phyloP scores from a whole-genome alignment of 2,329 filamentous ascomycete genomes.

The Epicoccum nigrum region DNA sequence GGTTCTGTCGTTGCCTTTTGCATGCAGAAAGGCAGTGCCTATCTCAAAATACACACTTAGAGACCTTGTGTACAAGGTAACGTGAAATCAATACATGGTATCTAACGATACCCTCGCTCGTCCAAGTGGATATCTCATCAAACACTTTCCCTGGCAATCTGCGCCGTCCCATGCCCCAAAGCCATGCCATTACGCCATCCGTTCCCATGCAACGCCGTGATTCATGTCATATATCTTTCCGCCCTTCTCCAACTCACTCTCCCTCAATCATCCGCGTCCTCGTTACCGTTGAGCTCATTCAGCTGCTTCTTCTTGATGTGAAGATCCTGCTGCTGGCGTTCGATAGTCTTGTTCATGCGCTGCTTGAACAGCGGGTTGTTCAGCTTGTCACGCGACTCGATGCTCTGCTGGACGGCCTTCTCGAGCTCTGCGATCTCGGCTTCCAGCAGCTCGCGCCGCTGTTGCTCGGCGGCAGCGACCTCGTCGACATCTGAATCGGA shows the following conservation, averaged over 20 bases:
- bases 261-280: slow-evolving; percentile 20
- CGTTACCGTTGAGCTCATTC: slow-evolving; percentile 35
- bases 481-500: slow-evolving; percentile 56
- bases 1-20: too few species aligned
- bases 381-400: slow-evolving; percentile 51
- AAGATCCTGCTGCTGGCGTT: slow-evolving; percentile 54
- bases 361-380: slow-evolving; percentile 58
- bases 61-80: too few species aligned
- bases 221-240: background rate
- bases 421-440: slow-evolving; percentile 64
- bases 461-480: slow-evolving; percentile 55
- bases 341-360: slow-evolving; percentile 56
- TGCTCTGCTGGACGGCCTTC: slow-evolving; percentile 54
- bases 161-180: slow-evolving; percentile 10
- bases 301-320: slow-evolving; percentile 61
- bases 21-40: too few species aligned
- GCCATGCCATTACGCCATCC: slow-evolving; percentile 4
- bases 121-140: too few species aligned
- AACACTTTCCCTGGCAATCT: background rate
- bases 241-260: background rate
- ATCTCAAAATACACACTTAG: too few species aligned
- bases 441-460: slow-evolving; percentile 53
- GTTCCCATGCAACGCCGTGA: slow-evolving; percentile 4
- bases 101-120: too few species aligned
- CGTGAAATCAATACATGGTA: too few species aligned